Percentiles rank a stretch among this genome's conserved stretches.
phyloP scores from a whole-genome alignment of 176 grass and related monocot genomes.

The Chloris gayana region DNA sequence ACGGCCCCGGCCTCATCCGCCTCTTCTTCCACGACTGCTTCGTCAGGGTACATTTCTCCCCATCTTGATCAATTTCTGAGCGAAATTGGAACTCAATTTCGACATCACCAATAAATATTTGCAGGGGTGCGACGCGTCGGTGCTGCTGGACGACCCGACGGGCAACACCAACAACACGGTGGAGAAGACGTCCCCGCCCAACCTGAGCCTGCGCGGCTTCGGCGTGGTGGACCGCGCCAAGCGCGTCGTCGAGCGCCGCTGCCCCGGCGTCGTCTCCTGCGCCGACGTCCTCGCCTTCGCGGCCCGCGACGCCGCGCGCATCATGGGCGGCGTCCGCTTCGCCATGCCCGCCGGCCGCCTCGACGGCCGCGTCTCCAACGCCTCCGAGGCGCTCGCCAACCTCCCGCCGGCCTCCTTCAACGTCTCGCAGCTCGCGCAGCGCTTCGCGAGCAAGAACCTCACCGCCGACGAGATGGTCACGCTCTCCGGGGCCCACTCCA shows the following conservation, averaged over 20 bases:
- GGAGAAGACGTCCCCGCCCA: slow-evolving; percentile 48
- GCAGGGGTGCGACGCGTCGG: slow-evolving; percentile 75
- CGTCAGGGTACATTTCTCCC: slow-evolving; percentile 42
- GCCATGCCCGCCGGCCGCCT: slow-evolving; percentile 57
- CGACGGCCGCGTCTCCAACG: slow-evolving; percentile 58
- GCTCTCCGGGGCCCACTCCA: slow-evolving; percentile 61
- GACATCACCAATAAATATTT: no score
- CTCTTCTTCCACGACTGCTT: slow-evolving; percentile 86
- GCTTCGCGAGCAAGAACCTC: slow-evolving; percentile 62
- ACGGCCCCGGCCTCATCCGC: slow-evolving; percentile 65
- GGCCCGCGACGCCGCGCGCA: slow-evolving; percentile 49
- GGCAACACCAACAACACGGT: slow-evolving; percentile 35
- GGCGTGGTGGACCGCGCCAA: slow-evolving; percentile 59
- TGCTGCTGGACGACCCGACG: slow-evolving; percentile 53
- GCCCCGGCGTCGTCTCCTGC: slow-evolving; percentile 50
- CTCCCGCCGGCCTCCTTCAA: slow-evolving; percentile 25
- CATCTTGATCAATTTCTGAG: no score
- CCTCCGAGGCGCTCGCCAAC: slow-evolving; percentile 45
- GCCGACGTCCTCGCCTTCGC: slow-evolving; percentile 72
- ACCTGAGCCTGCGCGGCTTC: slow-evolving; percentile 52
- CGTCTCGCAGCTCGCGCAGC: slow-evolving; percentile 38
- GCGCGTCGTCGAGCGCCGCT: slow-evolving; percentile 50
- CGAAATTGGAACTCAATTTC: no score
- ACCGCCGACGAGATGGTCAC: slow-evolving; percentile 58
- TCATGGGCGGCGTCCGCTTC: slow-evolving; percentile 59